Base-by-base conservation (phyloP, 2,329 filamentous ascomycete genomes). In the Colletotrichum simmondsii region DNA sequence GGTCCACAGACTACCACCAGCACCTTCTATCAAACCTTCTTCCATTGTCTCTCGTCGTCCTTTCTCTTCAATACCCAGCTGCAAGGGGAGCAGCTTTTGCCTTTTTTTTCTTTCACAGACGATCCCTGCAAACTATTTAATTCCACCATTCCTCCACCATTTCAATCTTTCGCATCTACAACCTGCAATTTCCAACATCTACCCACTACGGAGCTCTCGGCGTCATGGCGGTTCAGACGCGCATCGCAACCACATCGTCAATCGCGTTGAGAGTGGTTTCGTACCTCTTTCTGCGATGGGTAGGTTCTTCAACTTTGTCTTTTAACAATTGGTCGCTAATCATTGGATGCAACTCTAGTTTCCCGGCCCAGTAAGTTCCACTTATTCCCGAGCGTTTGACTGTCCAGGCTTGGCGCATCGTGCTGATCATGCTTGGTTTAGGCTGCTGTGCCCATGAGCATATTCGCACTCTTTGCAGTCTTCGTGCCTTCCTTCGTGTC, bases 401-500 rank as follows among this genome's bases (percentile, higher is more conserved):
- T 52, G 30, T 59, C 35, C 24, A 24, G n/a, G 24, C 32, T 61
- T 30, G 46, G 52, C 53, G 24, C 26, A 16, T 63, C 42, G 53
- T 71, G 63, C 53, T 71, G 53, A 66, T 72, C 19, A 65, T 24
- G 24, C 3, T 56, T n/a, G 24, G 5, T 56, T 14, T 64, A 78
- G 77, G 74, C 75, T 24, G 73, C 72, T 10, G 65, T 78, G 16
- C 75, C 75, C 16, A 37, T 74, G 42, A 75, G 74, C 19, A 75
- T 91, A 4, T 90, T 91, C 69, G 87, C 92, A 0, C 83, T 93
- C 2, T 91, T 93, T 73, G 91, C 89, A 28, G 81, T 94, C 70
- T 94, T 94, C 76, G 79, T 92, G 0, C 87, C 92, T 0, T 86
- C 91, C 0, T 94, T 93, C 81, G 80, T 93, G 63, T 83, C 85